These are phyloP conservation scores for Cicer judaicum DNA, from an alignment of 306 rosid genomes.

Conservation along the genomic window DNA sequence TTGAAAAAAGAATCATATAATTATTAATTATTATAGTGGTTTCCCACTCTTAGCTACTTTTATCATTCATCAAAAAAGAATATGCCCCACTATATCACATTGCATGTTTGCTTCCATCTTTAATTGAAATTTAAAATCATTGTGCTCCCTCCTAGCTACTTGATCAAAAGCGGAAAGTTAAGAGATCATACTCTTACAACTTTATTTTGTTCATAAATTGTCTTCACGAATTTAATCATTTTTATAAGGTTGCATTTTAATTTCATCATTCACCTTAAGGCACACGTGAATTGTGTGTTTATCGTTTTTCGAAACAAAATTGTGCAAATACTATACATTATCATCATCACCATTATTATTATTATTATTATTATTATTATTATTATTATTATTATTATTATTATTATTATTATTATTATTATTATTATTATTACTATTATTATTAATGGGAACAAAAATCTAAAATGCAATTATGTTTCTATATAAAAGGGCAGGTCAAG, in stretches of 20 bases:
- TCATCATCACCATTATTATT: too few species aligned
- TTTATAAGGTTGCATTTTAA: neutral
- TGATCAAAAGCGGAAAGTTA: neutral
- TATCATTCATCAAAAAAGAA: conserved; percentile 39
- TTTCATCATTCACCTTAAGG: neutral
- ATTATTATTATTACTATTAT: too few species aligned
- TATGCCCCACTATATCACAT: conserved; percentile 49
- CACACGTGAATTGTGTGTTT: conserved; percentile 2
- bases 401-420: too few species aligned
- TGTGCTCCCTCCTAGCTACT: conserved; percentile 27
- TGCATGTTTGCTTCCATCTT: conserved; percentile 30
- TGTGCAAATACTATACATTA: neutral
- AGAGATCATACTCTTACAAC: neutral
- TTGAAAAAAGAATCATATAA: conserved; percentile 41
- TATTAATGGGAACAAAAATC: too few species aligned
- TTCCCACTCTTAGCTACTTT: conserved; percentile 42
- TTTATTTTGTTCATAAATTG: neutral
- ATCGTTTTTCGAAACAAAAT: neutral
- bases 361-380: too few species aligned
- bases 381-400: too few species aligned
- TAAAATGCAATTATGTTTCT: too few species aligned
- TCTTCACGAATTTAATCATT: neutral
- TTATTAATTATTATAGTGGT: conserved; percentile 29
- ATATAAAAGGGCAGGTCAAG: too few species aligned
- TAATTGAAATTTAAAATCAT: conserved; percentile 31